Evolutionary conservation across 1,139 yeast genomes (phyloP).

Genomic region (Diutina siamensis): DNA sequence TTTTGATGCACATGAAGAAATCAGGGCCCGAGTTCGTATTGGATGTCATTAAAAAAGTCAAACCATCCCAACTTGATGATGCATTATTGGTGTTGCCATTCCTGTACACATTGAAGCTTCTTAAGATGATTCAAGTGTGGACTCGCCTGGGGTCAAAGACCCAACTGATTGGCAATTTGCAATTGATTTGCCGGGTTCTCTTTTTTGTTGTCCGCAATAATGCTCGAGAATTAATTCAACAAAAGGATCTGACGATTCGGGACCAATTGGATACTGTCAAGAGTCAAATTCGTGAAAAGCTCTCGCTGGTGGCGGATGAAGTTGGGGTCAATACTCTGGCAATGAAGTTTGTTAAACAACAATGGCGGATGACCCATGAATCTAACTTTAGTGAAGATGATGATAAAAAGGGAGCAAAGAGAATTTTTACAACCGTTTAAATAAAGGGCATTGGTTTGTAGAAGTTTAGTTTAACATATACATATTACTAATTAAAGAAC

Average conservation of each 20-base stretch:
- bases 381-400: conserved; percentile 60
- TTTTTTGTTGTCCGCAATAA: conserved; percentile 64
- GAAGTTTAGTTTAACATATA: no score
- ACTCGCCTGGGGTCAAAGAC: conserved; percentile 40
- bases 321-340: conserved; percentile 89
- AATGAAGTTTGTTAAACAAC: conserved; percentile 55
- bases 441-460: no score
- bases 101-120: conserved; percentile 61
- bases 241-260: conserved; percentile 51
- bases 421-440: conserved; percentile 1
- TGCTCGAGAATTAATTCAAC: conserved; percentile 61
- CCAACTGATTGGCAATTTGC: conserved; percentile 34
- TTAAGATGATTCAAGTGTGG: conserved; percentile 70
- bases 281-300: conserved; percentile 39
- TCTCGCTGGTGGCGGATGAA: conserved; percentile 41
- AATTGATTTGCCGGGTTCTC: conserved; percentile 62
- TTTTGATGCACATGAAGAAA: conserved; percentile 58
- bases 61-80: conserved; percentile 81
- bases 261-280: conserved; percentile 50
- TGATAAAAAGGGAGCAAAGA: not conserved
- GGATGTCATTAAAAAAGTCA: conserved; percentile 56
- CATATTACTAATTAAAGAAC: no score
- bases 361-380: conserved; percentile 71
- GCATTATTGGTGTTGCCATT: conserved; percentile 86
- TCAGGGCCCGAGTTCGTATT: conserved; percentile 73